phyloP scores from a whole-genome alignment of 83 land plant species.

The Diphasiastrum complanatum region DNA sequence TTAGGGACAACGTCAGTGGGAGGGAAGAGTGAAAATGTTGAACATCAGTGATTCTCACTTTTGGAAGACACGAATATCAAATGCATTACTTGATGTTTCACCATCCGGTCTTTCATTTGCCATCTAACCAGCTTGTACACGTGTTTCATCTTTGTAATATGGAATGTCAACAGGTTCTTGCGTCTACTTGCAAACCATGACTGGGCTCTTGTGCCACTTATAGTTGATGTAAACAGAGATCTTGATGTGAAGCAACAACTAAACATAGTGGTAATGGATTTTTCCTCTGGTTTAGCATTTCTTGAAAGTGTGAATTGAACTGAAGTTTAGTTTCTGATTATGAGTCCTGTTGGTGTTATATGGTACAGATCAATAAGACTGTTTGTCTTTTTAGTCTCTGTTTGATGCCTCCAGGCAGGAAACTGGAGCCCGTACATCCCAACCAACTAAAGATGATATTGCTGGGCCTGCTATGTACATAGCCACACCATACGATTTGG shows the following conservation, averaged over 20 bases:
- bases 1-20: background rate
- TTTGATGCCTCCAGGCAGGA: constrained; percentile 21
- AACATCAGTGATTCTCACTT: too few species aligned
- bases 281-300: background rate
- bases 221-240: constrained; percentile 79
- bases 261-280: background rate
- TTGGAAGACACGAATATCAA: too few species aligned
- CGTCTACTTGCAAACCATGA: constrained; percentile 55
- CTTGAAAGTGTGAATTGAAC: background rate
- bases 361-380: too few species aligned
- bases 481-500: constrained; percentile 66
- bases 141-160: background rate
- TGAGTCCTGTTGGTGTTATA: too few species aligned
- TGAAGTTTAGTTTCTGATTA: too few species aligned
- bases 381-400: constrained; percentile 14
- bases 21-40: too few species aligned
- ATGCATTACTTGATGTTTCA: background rate
- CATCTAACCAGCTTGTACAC: background rate
- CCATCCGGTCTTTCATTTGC: background rate
- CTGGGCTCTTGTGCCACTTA: constrained; percentile 62
- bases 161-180: constrained; percentile 49
- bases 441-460: constrained; percentile 21
- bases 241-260: constrained; percentile 45
- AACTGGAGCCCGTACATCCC: constrained; percentile 18
- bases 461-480: constrained; percentile 62